Evolutionary conservation across 2,329 filamentous ascomycete genomes (phyloP).

Genomic region (Graphilbum sp.): DNA sequence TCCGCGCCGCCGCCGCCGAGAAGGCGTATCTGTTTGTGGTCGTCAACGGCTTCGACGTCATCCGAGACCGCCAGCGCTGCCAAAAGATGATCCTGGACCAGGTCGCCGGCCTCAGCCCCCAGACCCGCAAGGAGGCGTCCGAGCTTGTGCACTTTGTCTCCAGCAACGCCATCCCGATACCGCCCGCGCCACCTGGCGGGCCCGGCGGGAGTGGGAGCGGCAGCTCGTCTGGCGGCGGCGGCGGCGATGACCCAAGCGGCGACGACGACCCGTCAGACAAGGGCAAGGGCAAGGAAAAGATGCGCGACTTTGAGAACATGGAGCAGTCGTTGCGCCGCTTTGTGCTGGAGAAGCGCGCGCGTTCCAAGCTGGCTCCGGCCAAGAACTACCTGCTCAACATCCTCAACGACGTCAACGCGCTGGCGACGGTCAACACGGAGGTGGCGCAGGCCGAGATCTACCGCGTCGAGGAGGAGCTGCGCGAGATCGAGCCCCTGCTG

Average conservation of each 20-base stretch:
- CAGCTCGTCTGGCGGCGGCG: slow-evolving; percentile 37
- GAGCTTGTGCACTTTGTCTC: slow-evolving; percentile 97
- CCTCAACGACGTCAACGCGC: slow-evolving; percentile 65
- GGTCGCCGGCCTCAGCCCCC: slow-evolving; percentile 71
- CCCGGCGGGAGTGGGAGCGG: slow-evolving; percentile 37
- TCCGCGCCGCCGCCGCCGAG: slow-evolving; percentile 84
- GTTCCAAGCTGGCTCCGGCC: slow-evolving; percentile 88
- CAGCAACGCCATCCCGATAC: slow-evolving; percentile 81
- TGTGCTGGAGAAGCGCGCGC: slow-evolving; percentile 85
- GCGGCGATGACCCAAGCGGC: no score
- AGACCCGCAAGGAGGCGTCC: slow-evolving; percentile 78
- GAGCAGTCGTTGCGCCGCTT: slow-evolving; percentile 83
- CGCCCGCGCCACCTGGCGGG: slow-evolving; percentile 36
- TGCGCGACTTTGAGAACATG: slow-evolving; percentile 76
- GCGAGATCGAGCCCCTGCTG: slow-evolving; percentile 68
- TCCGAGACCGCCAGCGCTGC: slow-evolving; percentile 79
- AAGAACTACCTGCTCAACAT: slow-evolving; percentile 93
- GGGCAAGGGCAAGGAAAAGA: slow-evolving; percentile 75
- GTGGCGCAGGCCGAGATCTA: slow-evolving; percentile 75
- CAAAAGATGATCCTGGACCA: slow-evolving; percentile 89
- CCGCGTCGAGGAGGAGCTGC: slow-evolving; percentile 63
- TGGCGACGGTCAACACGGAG: slow-evolving; percentile 76
- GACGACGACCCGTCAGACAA: slow-evolving; percentile 54
- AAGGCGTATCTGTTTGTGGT: slow-evolving; percentile 99
- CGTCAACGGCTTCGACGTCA: slow-evolving; percentile 91